Conservation (phyloP, 257 asterid species). For the Forsythia suspensa region DNA sequence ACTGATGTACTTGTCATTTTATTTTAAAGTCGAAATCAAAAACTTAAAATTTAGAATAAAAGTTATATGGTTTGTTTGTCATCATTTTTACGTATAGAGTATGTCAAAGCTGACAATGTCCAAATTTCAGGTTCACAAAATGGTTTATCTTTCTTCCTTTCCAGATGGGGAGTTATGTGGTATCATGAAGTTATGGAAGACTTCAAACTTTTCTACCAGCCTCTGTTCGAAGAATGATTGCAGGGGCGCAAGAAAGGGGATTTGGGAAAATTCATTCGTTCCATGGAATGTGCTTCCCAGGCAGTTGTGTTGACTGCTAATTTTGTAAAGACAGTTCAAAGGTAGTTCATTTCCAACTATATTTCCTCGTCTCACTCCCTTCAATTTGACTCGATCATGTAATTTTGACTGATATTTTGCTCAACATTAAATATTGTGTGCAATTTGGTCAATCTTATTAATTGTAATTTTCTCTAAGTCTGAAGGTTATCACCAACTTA, state of each 20-base stretch:
- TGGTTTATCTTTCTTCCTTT: conserved; percentile 45
- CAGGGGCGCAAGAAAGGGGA: conserved; percentile 4
- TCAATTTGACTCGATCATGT: background rate
- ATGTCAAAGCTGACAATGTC: background rate
- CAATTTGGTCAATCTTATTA: background rate
- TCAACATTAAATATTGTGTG: background rate
- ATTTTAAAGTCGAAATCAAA: no score
- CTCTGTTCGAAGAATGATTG: conserved; percentile 43
- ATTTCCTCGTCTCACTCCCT: background rate
- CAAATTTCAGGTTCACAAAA: background rate
- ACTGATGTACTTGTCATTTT: no score
- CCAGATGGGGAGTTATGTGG: conserved; percentile 65
- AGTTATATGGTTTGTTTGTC: no score
- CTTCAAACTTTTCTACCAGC: conserved; percentile 72
- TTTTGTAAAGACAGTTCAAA: no score
- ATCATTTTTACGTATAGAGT: no score
- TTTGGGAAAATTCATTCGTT: background rate
- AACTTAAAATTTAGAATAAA: no score
- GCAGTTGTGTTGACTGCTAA: no score
- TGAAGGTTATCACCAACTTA: no score
- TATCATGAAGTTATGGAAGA: conserved; percentile 48
- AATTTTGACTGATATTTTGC: background rate
- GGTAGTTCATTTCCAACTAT: background rate
- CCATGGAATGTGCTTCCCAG: background rate
- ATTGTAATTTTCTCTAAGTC: no score